Base-by-base conservation (phyloP, 768 basidiomycete genomes). In the Cyclocybe cylindracea region DNA sequence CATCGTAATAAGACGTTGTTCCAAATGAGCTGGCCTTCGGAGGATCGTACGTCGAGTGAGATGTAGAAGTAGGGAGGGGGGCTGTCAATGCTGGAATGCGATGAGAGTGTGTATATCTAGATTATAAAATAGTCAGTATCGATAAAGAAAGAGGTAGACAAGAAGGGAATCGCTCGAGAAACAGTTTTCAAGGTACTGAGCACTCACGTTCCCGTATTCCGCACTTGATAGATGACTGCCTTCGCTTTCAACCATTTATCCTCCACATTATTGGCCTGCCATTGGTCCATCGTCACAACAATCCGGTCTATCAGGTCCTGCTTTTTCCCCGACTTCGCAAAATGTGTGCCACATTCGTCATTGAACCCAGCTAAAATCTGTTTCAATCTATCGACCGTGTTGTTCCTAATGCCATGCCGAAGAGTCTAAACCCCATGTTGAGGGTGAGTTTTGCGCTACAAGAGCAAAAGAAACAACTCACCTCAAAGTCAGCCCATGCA, bases 301-400 rank as follows among this genome's bases (percentile, higher is more conserved):
- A 94, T 86, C 55, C 89, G 79, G 65, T 91, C 88, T 64, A 92
- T 91, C 42, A 93, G 79, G 33, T 93, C 92, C 60, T 91, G 87
- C 65, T 94, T 94, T 74, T 89, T 92, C 24, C 91, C 91, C 9
- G 88, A 78, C 68, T 89, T 91, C 48, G 80, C 74, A 29, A 91
- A 73, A 59, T 79, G 77, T 4, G 82, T 80, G 47, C 72, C 71
- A 63, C 90, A 91, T 66, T 91, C 86, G 35, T 89, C 88, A 72
- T 91, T 91, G 59, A 93, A 76, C 19, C 86, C 86, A 36, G 75
- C 68, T 51, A 94, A 75, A 59, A 94, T 89, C 64, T 87, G 86
- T 68, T 94, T 93, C 57, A 94, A 82, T 69, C 77, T 84, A 68
- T 92, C 91, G 56, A 94, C 92, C 6, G 90, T 94, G 70, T 92